Conservation (phyloP, 2,329 filamentous ascomycete species). For the Penicillium sp. region DNA sequence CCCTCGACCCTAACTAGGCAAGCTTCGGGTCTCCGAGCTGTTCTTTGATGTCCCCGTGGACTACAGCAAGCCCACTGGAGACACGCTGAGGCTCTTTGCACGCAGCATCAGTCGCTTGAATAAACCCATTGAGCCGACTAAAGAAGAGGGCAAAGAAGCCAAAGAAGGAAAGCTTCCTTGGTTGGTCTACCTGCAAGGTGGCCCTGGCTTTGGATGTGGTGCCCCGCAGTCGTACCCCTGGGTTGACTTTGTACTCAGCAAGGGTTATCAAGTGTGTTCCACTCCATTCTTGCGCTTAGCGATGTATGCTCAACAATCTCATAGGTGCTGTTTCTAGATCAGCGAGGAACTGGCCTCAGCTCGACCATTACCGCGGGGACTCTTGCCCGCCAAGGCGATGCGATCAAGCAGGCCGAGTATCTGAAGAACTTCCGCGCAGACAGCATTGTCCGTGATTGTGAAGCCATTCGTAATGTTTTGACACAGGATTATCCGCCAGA, state of each 20-base stretch:
- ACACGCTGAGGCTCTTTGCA: conserved; percentile 72
- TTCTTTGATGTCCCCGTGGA: conserved; percentile 86
- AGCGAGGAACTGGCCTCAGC: conserved; percentile 83
- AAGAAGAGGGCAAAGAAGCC: conserved; percentile 44
- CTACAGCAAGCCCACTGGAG: conserved; percentile 61
- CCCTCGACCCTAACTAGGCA: conserved; percentile 53
- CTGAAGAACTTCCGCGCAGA: conserved; percentile 84
- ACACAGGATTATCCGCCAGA: conserved; percentile 67
- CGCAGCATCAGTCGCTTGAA: conserved; percentile 65
- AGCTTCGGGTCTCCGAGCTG: conserved; percentile 73
- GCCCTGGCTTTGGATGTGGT: conserved; percentile 75
- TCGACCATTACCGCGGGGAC: conserved; percentile 74
- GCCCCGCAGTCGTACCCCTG: conserved; percentile 71
- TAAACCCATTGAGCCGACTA: conserved; percentile 49
- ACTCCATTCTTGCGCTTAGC: not conserved
- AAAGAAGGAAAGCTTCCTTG: conserved; percentile 52
- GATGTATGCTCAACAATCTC: not conserved
- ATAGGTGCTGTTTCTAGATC: conserved; percentile 74
- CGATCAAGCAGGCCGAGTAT: conserved; percentile 71
- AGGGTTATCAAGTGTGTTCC: conserved; percentile 70
- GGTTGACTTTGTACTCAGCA: conserved; percentile 68
- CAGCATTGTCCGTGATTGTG: conserved; percentile 83
- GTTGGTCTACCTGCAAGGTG: conserved; percentile 77
- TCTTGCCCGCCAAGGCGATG: conserved; percentile 63
- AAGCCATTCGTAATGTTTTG: conserved; percentile 75